These are phyloP conservation scores for Plantago major DNA, from an alignment of 257 asterid genomes.

Conservation along the genomic window DNA sequence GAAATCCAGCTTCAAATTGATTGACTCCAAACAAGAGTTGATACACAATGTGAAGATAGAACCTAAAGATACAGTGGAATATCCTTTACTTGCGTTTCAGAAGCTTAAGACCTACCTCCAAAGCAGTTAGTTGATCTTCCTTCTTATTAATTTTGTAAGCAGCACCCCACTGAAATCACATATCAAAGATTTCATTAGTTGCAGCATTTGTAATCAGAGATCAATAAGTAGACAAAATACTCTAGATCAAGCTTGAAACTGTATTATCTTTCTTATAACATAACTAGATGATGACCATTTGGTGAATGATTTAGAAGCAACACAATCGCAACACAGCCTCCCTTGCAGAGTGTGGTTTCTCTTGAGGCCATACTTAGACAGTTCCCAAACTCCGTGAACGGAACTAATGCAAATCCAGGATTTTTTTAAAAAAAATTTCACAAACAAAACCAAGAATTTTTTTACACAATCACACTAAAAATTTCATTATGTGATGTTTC, in stretches of 20 bases:
- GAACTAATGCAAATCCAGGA: no score
- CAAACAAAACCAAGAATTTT: no score
- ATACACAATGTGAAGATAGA: background rate
- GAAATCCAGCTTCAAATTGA: background rate
- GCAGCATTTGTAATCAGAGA: slow-evolving; percentile 6
- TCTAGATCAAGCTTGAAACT: no score
- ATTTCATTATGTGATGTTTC: background rate
- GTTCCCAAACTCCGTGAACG: no score
- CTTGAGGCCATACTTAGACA: no score
- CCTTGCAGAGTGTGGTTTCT: no score
- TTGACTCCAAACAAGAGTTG: background rate
- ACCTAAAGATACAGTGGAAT: no score
- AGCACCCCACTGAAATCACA: slow-evolving; percentile 77
- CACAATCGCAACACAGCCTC: background rate
- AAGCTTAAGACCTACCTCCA: slow-evolving; percentile 45
- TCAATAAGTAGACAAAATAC: background rate
- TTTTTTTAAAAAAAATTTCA: no score
- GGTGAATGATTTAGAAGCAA: background rate
- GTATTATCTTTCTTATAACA: no score
- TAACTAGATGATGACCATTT: background rate
- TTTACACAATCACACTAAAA: background rate
- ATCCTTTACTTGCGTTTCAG: background rate
- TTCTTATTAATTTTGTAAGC: slow-evolving; percentile 69
- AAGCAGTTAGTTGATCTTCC: slow-evolving; percentile 71
- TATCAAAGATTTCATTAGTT: background rate